phyloP scores from a whole-genome alignment of 1,139 yeast genomes.

The Hansenula lynferdii region DNA sequence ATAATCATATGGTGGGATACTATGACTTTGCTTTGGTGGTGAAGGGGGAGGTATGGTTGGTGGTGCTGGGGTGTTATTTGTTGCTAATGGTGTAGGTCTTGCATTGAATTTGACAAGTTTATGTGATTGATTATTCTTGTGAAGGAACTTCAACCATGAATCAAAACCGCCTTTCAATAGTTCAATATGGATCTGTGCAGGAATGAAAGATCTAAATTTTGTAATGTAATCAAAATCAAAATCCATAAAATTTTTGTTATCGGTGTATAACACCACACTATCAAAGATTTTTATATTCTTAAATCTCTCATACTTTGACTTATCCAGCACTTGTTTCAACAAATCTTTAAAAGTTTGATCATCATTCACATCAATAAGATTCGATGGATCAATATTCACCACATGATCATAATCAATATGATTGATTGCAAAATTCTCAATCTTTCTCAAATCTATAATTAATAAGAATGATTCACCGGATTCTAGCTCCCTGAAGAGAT shows the following conservation, averaged over 20 bases:
- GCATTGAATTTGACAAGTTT: conserved; percentile 11
- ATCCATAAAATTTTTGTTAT: conserved; percentile 29
- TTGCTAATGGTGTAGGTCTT: conserved; percentile 7
- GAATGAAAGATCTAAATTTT: conserved; percentile 11
- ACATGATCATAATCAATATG: conserved; percentile 47
- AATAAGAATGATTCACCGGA: conserved; percentile 23
- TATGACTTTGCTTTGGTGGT: conserved; percentile 6
- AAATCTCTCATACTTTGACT: conserved; percentile 36
- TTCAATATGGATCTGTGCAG: conserved; percentile 10
- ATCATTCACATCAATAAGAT: conserved; percentile 28
- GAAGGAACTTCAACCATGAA: conserved; percentile 21
- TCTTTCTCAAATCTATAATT: conserved; percentile 52
- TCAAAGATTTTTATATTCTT: conserved; percentile 44
- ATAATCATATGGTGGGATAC: conserved; percentile 2
- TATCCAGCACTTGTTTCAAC: conserved; percentile 28
- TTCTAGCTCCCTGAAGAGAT: conserved; percentile 22
- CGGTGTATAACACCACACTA: conserved; percentile 49
- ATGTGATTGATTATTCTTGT: conserved; percentile 7
- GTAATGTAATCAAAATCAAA: conserved; percentile 27
- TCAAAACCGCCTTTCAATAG: conserved; percentile 24
- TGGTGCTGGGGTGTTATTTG: no score
- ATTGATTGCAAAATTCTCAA: conserved; percentile 42
- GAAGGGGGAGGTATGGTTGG: conserved; percentile 14
- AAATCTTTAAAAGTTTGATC: conserved; percentile 28
- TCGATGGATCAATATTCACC: conserved; percentile 55